Evolutionary conservation across 176 grass and related monocot species (phyloP).

Genomic region (Zea luxurians): DNA sequence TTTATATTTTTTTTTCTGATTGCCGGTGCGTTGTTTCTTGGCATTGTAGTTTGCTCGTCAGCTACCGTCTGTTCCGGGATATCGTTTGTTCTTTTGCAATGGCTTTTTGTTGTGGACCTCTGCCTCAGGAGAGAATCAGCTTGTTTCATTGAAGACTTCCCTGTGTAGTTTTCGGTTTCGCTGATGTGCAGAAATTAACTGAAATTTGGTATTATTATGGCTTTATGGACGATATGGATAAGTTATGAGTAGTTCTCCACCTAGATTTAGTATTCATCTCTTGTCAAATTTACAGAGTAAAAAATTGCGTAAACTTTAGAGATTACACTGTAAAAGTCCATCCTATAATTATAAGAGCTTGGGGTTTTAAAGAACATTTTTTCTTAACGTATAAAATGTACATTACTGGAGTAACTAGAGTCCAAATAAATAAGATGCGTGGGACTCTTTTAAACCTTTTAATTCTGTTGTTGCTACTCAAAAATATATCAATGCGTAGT

Average conservation of each 20-base stretch:
- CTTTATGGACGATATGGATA: neutral
- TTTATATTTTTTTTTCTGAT: neutral
- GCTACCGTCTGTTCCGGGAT: neutral
- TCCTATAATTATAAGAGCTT: neutral
- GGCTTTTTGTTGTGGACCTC: neutral
- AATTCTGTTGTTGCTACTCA: neutral
- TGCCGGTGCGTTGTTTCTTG: neutral
- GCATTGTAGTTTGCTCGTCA: neutral
- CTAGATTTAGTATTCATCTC: neutral
- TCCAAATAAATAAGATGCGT: neutral
- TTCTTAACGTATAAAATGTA: conserved; percentile 3
- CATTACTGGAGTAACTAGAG: neutral
- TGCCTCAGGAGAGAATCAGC: neutral
- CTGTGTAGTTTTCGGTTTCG: neutral
- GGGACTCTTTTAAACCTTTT: neutral
- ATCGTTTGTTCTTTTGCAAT: neutral
- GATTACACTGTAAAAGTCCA: neutral
- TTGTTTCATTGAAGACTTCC: neutral
- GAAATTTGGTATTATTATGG: neutral
- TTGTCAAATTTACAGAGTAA: neutral
- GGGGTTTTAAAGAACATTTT: neutral
- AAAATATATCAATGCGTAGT: neutral
- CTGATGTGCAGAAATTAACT: neutral
- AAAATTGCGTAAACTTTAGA: neutral
- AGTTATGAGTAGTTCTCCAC: neutral